Evolutionary conservation across 1,139 yeast species (phyloP).

Genomic region (Pichia sp.): DNA sequence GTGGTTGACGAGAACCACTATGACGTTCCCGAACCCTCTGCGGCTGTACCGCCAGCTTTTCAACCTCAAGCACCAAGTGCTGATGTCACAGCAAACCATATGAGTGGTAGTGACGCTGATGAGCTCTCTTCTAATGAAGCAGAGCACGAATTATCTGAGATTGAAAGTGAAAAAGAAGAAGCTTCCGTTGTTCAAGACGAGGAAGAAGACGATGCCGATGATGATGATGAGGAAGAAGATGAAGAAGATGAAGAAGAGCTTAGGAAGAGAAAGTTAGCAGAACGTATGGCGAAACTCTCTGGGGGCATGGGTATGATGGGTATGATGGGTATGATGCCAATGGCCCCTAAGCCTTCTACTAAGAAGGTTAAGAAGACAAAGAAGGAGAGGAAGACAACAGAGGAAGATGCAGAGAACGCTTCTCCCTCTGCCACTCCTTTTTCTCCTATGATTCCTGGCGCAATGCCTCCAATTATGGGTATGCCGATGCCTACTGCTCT

Average conservation of each 20-base stretch:
- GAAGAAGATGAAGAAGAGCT: constrained; percentile 63
- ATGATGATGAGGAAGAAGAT: constrained; percentile 32
- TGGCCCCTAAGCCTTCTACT: constrained; percentile 28
- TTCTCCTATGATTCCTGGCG: constrained; percentile 8
- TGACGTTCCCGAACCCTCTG: too few relatives aligned
- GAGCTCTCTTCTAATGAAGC: too few relatives aligned
- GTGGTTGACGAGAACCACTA: too few relatives aligned
- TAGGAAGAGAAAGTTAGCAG: constrained; percentile 72
- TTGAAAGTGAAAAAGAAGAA: constrained; percentile 8
- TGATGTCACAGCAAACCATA: too few relatives aligned
- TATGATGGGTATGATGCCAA: constrained; percentile 63
- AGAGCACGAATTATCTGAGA: constrained; percentile 19
- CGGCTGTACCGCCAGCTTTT: too few relatives aligned
- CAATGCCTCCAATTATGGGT: constrained; percentile 19
- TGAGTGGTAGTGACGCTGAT: too few relatives aligned
- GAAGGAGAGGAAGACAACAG: constrained; percentile 14
- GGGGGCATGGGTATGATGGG: constrained; percentile 90
- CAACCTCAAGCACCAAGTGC: too few relatives aligned
- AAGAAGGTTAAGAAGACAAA: constrained; percentile 34
- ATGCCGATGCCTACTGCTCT: constrained; percentile 17
- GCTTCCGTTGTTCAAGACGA: constrained; percentile 31
- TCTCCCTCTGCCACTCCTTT: constrained; percentile 39
- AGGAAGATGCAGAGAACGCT: constrained; percentile 14
- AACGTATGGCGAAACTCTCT: constrained; percentile 92
- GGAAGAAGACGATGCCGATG: constrained; percentile 27